A percentile compares a stretch with the other conserved stretches of the same genome.
These are phyloP conservation scores for Diversispora eburnea DNA, from an alignment of 192 early-diverging fungal species.

Conservation along the genomic window DNA sequence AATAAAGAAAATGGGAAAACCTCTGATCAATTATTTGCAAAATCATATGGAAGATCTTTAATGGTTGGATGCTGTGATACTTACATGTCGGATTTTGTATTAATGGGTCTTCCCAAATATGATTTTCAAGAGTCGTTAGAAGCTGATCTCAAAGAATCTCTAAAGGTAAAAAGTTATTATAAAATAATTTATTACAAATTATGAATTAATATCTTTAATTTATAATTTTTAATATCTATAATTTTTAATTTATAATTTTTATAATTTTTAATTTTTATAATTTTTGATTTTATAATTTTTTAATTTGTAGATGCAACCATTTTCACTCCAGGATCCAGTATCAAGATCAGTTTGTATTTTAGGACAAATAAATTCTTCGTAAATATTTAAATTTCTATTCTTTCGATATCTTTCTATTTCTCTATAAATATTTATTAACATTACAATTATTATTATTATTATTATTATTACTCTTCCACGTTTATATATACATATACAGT, in stretches of 20 bases:
- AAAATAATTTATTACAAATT: too few species aligned
- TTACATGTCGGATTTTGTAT: slow-evolving; percentile 56
- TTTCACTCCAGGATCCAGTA: slow-evolving; percentile 16
- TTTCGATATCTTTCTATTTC: neutral
- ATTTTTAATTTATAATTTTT: slow-evolving; percentile 47
- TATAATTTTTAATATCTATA: neutral
- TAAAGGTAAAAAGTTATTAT: slow-evolving; percentile 33
- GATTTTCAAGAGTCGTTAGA: slow-evolving; percentile 42
- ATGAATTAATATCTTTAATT: too few species aligned
- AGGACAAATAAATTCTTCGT: slow-evolving; percentile 26
- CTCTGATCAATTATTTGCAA: slow-evolving; percentile 49
- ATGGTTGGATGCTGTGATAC: slow-evolving; percentile 52
- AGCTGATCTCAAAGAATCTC: slow-evolving; percentile 39
- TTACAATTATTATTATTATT: neutral
- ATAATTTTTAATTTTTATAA: slow-evolving; percentile 31
- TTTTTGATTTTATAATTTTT: slow-evolving; percentile 19
- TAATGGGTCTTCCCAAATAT: slow-evolving; percentile 53
- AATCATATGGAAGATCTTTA: slow-evolving; percentile 55
- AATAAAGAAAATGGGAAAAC: slow-evolving; percentile 34
- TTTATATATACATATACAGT: neutral
- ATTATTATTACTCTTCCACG: neutral
- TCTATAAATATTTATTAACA: neutral
- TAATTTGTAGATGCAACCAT: slow-evolving; percentile 24
- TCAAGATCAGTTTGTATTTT: neutral
- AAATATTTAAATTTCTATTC: neutral